Base-by-base conservation (phyloP, 2,329 filamentous ascomycete species). In the Neurospora sp. region DNA sequence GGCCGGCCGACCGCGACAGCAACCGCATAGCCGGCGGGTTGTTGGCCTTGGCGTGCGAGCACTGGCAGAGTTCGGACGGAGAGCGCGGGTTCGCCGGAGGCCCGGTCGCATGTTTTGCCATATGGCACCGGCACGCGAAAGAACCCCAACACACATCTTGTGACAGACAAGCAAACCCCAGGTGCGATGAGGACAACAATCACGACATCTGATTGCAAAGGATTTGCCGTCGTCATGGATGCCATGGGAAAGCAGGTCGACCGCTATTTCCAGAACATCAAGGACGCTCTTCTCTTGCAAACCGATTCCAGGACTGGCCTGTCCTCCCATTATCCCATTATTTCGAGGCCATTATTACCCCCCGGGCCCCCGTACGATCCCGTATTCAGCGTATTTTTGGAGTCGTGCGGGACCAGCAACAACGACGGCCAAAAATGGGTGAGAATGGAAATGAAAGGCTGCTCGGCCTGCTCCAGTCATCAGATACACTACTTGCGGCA, bases 401-500 rank as follows among this genome's bases (percentile, higher is more conserved):
- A 36, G 23, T 33, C 11, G 3, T 33, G 52, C 52, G 52, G 52
- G 28, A 62, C 52, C 52, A 9, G 52, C 52, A 33, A 62, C 28
- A 17, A 62, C 52, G 28, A 62, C 28, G 28, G 52, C 52, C 52
- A 62, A 62, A 62, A 36, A 36, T 62, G 52, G 52, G 52, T 62
- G 23, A 62, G 15, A n/a, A 62, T 62, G 52, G 52, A 62, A 62
- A 62, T 62, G 52, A 62, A 62, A 62, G 52, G 52, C 52, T 62
- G 52, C 28, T 62, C 28, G 52, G 52, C 52, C 52, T 62, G 52
- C 52, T 62, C 52, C 52, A 62, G 46, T 62, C 23, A 17, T 62
- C 19, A 28, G 52, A 70, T 40, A 28, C 28, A 28, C 28, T 28
- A 73, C 70, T 71, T 70, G 68, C 71, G 70, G 69, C 69, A 71